Base-by-base conservation (phyloP, 176 grass and related monocot species). In the Luzula sylvatica region DNA sequence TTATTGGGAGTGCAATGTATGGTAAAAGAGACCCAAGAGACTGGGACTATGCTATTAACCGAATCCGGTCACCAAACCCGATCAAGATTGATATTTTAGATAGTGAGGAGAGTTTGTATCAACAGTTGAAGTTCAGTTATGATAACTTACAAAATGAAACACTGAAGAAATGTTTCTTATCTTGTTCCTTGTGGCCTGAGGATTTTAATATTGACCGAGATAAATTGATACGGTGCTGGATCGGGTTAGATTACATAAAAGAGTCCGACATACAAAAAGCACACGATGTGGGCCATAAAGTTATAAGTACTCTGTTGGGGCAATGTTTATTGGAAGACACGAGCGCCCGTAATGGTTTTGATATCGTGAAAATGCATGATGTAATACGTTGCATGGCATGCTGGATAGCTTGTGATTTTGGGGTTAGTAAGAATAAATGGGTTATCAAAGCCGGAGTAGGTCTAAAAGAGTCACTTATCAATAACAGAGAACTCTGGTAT, bases 111-210 rank as follows among this genome's bases (percentile, higher is more conserved):
- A 45, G 22, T 12, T 17, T 61, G n/a, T 53, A 72, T 15, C 21
- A 8, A 5, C 9, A n/a, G 25, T 19, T 79, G n/a, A 72, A 79
- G 38, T 27, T 60, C 8, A 79, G 68, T 52, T 72, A 79, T 23
- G 75, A 79, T 4, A 60, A 38, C 25, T 72, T 79, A 30, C 1
- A 8, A 11, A 23, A 42, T 23, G 43, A 45, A 11, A 6, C 9
- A 2, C 7, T 60, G 8, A 72, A 38, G 35, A 15, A 46, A 5
- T 61, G 68, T 28, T 67, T 79, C 60, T 26, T 72, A 44, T 59
- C 20, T 13, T 59, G 58, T 42, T 44, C 68, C 8, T 15, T 79
- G 14, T 72, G 51, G 43, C 68, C 75, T 4, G 43, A 67, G 38
- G 60, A 52, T 26, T 53, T 13, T 17, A 17, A 11, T 6, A 66